phyloP scores from a whole-genome alignment of 2,329 filamentous ascomycete genomes.

The Sporothrix dimorphospora region DNA sequence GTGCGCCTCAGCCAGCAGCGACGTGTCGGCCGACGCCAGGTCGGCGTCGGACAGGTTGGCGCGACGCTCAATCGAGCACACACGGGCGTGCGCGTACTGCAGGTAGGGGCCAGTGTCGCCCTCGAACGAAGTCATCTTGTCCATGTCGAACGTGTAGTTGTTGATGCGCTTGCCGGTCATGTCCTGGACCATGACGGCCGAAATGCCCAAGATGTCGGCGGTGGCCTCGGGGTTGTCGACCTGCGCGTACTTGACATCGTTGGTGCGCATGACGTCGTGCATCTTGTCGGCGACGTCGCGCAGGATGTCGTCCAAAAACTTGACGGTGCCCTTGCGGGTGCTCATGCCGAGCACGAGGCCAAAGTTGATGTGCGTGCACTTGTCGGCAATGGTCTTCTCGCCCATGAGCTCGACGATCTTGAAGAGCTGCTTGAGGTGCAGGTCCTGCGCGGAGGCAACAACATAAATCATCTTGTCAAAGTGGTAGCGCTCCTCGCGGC shows the following conservation, averaged over 20 bases:
- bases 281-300: constrained; percentile 87
- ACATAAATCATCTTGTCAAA: constrained; percentile 85
- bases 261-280: constrained; percentile 96
- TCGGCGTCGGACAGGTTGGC: constrained; percentile 59
- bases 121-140: constrained; percentile 81
- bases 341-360: constrained; percentile 72
- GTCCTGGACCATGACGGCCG: constrained; percentile 96
- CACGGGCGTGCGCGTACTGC: constrained; percentile 78
- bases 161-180: constrained; percentile 86
- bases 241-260: constrained; percentile 86
- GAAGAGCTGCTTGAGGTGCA: constrained; percentile 74
- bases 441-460: constrained; percentile 70
- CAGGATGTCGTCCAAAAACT: constrained; percentile 73
- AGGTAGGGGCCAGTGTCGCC: constrained; percentile 84
- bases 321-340: constrained; percentile 73
- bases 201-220: constrained; percentile 89
- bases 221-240: constrained; percentile 79
- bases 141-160: constrained; percentile 75
- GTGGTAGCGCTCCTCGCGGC: constrained; percentile 63
- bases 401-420: constrained; percentile 76
- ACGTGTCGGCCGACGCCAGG: constrained; percentile 65
- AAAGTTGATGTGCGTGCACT: constrained; percentile 76
- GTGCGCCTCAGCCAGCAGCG: constrained; percentile 70
- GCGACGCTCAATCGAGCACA: constrained; percentile 65
- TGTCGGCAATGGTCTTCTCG: constrained; percentile 66